phyloP scores from a whole-genome alignment of 1,284 basidiomycete species.

The Pulveroboletus sp. region DNA sequence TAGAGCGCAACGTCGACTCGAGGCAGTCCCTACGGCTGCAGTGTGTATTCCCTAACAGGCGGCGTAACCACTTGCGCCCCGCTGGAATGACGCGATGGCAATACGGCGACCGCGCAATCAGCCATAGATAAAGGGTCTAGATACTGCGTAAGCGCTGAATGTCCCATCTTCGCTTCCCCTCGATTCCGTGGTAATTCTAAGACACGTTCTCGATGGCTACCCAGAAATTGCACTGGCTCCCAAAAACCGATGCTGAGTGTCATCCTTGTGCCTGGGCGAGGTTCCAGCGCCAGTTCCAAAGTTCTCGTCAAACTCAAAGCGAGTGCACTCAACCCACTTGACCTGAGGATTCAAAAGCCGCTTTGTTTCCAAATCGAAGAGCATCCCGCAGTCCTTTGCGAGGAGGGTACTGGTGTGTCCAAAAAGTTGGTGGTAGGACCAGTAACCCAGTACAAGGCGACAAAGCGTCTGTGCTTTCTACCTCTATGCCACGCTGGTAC shows the following conservation, averaged over 20 bases:
- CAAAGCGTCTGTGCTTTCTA: constrained; percentile 1
- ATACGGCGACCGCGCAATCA: too few relatives aligned
- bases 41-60: too few relatives aligned
- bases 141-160: not conserved
- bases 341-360: not conserved
- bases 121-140: not conserved
- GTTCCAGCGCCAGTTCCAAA: constrained; percentile 21
- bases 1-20: too few relatives aligned
- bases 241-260: constrained; percentile 15
- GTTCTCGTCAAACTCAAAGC: constrained; percentile 23
- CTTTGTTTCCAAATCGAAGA: constrained; percentile 8
- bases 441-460: constrained; percentile 7
- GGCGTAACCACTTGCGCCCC: too few relatives aligned
- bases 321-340: constrained; percentile 18
- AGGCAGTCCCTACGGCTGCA: too few relatives aligned
- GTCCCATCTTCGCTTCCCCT: not conserved
- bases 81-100: too few relatives aligned
- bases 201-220: not conserved
- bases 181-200: not conserved
- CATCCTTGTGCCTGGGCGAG: constrained; percentile 6
- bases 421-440: constrained; percentile 11
- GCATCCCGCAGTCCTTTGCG: constrained; percentile 15
- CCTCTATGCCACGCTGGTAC: not conserved
- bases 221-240: constrained; percentile 27
- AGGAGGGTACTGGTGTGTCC: constrained; percentile 21